Conservation (phyloP, 2,329 filamentous ascomycete genomes). For the Cladosporium halotolerans region DNA sequence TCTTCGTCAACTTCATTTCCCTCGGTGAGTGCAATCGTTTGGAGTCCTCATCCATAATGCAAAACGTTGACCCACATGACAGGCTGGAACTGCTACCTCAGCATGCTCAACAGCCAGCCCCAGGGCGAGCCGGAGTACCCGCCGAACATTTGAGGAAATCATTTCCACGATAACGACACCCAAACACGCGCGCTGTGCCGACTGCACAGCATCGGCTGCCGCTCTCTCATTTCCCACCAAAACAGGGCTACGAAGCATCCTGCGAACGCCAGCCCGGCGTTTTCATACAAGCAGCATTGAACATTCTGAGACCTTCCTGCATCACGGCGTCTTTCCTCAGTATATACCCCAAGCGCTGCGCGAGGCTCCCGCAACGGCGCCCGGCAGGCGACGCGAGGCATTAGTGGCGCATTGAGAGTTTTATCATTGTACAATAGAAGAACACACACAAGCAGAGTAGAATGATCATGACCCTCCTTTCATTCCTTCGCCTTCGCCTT, state of each 20-base stretch:
- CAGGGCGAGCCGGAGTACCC: constrained; percentile 11
- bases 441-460: background rate
- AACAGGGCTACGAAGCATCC: background rate
- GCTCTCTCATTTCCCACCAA: background rate
- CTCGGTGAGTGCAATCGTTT: constrained; percentile 47
- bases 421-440: constrained; percentile 4
- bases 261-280: background rate
- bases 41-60: background rate
- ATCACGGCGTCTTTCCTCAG: no score
- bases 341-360: no score
- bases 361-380: no score
- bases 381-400: no score
- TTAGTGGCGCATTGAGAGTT: background rate
- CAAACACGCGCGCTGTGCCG: background rate
- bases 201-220: background rate
- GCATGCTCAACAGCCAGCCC: constrained; percentile 47
- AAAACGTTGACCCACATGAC: constrained; percentile 5
- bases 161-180: background rate
- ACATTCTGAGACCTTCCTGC: no score
- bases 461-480: background rate
- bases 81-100: constrained; percentile 57
- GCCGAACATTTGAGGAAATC: constrained; percentile 2
- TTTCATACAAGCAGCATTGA: background rate
- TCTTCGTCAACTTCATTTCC: constrained; percentile 79
- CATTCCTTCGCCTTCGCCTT: constrained; percentile 32